These are phyloP conservation scores for Balamuthia mandrillaris DNA, from an alignment of 208 protist species.

Conservation along the genomic window DNA sequence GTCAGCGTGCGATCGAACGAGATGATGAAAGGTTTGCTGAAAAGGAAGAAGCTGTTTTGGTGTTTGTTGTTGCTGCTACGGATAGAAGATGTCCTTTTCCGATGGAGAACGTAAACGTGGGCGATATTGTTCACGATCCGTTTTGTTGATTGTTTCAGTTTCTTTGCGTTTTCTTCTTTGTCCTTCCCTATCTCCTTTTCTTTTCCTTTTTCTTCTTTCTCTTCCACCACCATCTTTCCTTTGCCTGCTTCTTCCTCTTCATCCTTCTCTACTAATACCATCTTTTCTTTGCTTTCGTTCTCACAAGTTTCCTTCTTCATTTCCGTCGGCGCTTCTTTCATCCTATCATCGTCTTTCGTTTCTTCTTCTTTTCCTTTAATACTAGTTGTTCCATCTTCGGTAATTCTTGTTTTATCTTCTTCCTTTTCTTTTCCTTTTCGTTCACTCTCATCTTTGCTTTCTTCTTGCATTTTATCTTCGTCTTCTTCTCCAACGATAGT, in stretches of 20 bases:
- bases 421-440: neutral
- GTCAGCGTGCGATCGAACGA: conserved; percentile 6
- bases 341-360: neutral
- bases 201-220: neutral
- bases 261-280: neutral
- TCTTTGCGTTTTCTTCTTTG: neutral
- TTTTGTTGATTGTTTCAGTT: neutral
- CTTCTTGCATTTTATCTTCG: too few species aligned
- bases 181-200: neutral
- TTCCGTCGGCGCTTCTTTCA: neutral
- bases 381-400: neutral
- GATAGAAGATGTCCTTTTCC: too few species aligned
- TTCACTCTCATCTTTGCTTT: too few species aligned
- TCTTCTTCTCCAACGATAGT: too few species aligned
- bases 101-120: neutral
- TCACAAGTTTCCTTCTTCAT: neutral
- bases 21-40: neutral
- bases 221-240: neutral
- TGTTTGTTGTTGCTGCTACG: too few species aligned
- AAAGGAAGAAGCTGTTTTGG: neutral
- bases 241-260: neutral
- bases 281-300: neutral
- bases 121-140: neutral
- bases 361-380: neutral
- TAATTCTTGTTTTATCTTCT: neutral